phyloP scores from a whole-genome alignment of 306 rosid species.

The Amphicarpaea edgeworthii region DNA sequence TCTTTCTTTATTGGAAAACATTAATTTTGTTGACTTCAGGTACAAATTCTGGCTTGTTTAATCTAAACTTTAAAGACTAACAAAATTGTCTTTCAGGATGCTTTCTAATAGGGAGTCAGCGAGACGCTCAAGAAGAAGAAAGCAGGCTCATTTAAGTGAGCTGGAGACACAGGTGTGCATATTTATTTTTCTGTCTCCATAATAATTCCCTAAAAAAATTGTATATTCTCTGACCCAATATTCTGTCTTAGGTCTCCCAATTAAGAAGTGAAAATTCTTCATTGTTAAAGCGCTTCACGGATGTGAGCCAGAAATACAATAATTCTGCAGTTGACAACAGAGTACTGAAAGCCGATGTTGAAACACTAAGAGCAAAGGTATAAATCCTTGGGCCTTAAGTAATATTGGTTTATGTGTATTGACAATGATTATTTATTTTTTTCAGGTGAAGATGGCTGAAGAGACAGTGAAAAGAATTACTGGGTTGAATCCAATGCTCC shows the following conservation, averaged over 20 bases:
- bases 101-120: constrained; percentile 98
- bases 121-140: constrained; percentile 95
- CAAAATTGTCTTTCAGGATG: constrained; percentile 70
- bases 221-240: constrained; percentile 33
- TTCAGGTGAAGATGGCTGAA: constrained; percentile 90
- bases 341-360: constrained; percentile 85
- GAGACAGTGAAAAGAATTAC: constrained; percentile 78
- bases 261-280: constrained; percentile 88
- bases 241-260: constrained; percentile 70
- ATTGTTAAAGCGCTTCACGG: constrained; percentile 74
- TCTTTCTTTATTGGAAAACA: constrained; percentile 11
- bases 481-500: constrained; percentile 65
- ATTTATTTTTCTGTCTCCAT: constrained; percentile 9
- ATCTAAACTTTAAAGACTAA: constrained; percentile 25
- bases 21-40: constrained; percentile 25
- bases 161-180: constrained; percentile 81
- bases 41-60: constrained; percentile 33
- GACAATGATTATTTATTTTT: constrained; percentile 29
- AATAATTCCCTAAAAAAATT: background rate
- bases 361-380: constrained; percentile 97
- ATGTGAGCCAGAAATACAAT: constrained; percentile 67
- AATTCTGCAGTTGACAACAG: constrained; percentile 88
- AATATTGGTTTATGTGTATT: constrained; percentile 11
- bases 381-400: constrained; percentile 16
- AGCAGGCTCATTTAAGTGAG: constrained; percentile 95